Evolutionary conservation across 495 filamentous ascomycete genomes (phyloP), one percentile per base, ranked within the genome.

Genomic region (Annulohypoxylon nitens): DNA sequence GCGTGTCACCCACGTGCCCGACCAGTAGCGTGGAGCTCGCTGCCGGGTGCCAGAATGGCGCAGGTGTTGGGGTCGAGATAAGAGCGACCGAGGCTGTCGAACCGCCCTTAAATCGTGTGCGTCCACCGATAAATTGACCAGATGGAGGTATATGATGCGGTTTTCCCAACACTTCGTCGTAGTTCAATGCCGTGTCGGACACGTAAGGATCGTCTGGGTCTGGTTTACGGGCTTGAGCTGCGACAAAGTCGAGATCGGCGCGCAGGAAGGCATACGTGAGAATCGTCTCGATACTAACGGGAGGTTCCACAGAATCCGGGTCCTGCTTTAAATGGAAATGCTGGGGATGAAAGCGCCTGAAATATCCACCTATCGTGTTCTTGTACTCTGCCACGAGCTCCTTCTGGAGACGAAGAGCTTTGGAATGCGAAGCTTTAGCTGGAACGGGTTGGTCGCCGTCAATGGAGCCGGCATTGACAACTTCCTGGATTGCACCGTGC

Each of bases 1-100:
- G 89, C 0, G 95, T 98, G 78, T 99, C 96, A 65, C 96, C 96
- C 11, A 97, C 93, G 78, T 99, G 96, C 5, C 93, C 92, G 26
- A 93, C 90, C n/a, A 97, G 80, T 25, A 99, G 82, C 9, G 93
- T 95, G 1, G 91, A 92, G 8, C 93, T 90, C 2, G 93, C 90
- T 1, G 89, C 86, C 1, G 96, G 96, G 76, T 98, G 92, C 96
- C 96, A 99, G 81, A 96, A 99, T 1, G 96, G 96, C 0, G 91
- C 90, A 0, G 94, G 91, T 0, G 91, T 97, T 0, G 95, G 93
- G 0, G 96, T 97, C 2, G 93, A 96, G 64, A 99, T 93, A 64
- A 99, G 86, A 0, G 92, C 95, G 18, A 97, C 83, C 43, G 92
- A 96, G 30, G 92, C 93, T 4, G 96, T 99, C 59, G 93, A 96